Base-by-base conservation (phyloP, 768 basidiomycete genomes). In the Tylopilus sp. region DNA sequence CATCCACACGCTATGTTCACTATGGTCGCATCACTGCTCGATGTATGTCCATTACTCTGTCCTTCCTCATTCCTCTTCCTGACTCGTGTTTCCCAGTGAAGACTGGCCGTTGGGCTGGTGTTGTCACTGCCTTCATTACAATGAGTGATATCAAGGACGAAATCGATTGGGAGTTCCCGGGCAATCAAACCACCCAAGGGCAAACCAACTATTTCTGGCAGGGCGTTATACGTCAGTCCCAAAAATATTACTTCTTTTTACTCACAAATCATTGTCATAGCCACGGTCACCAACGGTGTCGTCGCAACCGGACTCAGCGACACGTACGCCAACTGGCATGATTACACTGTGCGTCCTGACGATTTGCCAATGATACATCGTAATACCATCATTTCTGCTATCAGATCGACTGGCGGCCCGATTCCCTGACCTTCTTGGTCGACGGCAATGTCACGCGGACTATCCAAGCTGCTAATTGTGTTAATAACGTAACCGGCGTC, bases 151-250 rank as follows among this genome's bases (percentile, higher is more conserved):
- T 91, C 59, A 90, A 88, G 65, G 87, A 90, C 61, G 90, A 91
- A 64, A 88, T 92, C 46, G 89, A 92, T 57, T 91, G 90, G 88
- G 88, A 91, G 64, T 91, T 84, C 60, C 85, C 88, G 48, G 87
- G 88, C 6, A 72, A 72, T 41, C 61, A 69, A 18, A 84, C 81
- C 3, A 79, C 79, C 2, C 62, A 82, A 48, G 91, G 75, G 9
- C 91, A 95, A 69, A 84, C 81, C 35, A 93, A 93, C 64, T 86
- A 73, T 59, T 91, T 88, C 72, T 91, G 86, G 86, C 80, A 87
- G 63, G 85, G 85, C 25, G 48, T 75, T 47, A 79, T 88, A 48
- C 81, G 84, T 85, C 62, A 58, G 85, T 39, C 6, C 17, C 6
- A 22, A 25, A 20, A 3, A 18, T 15, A 6, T 12, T 7, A 7